phyloP scores from a whole-genome alignment of 441 rosid genomes.

The Adansonia gregorii region DNA sequence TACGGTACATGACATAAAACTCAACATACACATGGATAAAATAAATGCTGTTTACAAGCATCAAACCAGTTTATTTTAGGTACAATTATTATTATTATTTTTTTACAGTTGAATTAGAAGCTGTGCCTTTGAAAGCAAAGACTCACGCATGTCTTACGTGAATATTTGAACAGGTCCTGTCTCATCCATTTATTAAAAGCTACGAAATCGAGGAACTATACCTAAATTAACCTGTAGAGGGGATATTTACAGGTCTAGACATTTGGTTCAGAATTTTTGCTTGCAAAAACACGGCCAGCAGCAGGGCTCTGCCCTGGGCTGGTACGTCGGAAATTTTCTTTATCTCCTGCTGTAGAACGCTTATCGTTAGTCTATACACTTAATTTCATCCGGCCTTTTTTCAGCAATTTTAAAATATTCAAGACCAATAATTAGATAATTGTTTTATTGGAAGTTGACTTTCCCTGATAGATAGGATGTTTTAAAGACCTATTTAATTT shows the following conservation, averaged over 20 bases:
- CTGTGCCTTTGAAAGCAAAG: not conserved
- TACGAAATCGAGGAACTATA: not conserved
- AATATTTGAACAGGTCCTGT: not conserved
- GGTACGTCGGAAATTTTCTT: not conserved
- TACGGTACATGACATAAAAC: not conserved
- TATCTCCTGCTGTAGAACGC: too few relatives aligned
- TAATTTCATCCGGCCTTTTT: too few relatives aligned
- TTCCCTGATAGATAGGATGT: too few relatives aligned
- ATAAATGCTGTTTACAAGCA: not conserved
- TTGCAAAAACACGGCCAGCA: not conserved
- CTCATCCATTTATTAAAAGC: not conserved
- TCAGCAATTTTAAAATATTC: too few relatives aligned
- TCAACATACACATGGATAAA: too few relatives aligned
- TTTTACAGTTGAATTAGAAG: not conserved
- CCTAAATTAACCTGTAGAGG: not conserved
- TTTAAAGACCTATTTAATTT: too few relatives aligned
- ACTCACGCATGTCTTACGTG: slow-evolving; percentile 10
- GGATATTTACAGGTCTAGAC: not conserved
- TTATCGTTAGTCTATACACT: not conserved
- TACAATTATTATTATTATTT: not conserved
- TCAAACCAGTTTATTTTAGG: not conserved
- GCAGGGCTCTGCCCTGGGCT: slow-evolving; percentile 24
- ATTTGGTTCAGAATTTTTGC: not conserved
- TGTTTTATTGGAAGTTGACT: too few relatives aligned
- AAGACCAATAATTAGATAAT: too few relatives aligned